Conservation (phyloP, 805 yeast genomes). For the Wickerhamiella azyma region DNA sequence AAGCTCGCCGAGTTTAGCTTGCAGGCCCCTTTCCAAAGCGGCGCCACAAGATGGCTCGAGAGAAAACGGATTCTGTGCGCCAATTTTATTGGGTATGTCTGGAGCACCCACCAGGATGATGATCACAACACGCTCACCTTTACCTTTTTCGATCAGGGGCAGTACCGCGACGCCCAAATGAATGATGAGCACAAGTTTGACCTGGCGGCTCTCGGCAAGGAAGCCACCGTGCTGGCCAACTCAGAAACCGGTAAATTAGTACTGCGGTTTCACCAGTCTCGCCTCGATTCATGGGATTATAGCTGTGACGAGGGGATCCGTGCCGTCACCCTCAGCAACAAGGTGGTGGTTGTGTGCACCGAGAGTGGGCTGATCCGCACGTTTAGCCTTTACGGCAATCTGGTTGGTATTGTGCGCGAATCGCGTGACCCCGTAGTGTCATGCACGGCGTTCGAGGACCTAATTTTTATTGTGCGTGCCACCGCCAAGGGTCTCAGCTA, state of each 20-base stretch:
- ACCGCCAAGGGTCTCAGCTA: conserved; percentile 27
- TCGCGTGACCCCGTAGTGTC: conserved; percentile 62
- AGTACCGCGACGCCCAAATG: conserved; percentile 72
- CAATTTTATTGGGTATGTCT: conserved; percentile 67
- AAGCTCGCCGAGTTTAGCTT: background rate
- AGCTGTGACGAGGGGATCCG: conserved; percentile 45
- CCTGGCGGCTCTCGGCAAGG: conserved; percentile 55
- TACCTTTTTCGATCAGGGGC: conserved; percentile 67
- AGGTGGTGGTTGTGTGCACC: conserved; percentile 54
- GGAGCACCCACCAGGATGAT: conserved; percentile 53
- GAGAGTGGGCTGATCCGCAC: conserved; percentile 60
- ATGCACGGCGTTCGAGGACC: conserved; percentile 46
- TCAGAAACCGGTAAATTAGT: conserved; percentile 32
- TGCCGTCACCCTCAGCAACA: conserved; percentile 50
- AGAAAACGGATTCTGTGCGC: conserved; percentile 68
- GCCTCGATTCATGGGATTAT: conserved; percentile 55
- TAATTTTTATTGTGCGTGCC: conserved; percentile 40
- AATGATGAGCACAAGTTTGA: conserved; percentile 61
- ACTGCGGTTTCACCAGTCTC: conserved; percentile 56
- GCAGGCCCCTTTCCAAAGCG: conserved; percentile 58
- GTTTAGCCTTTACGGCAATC: conserved; percentile 60
- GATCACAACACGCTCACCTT: conserved; percentile 64
- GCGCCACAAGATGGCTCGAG: conserved; percentile 69
- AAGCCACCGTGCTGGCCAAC: conserved; percentile 51
- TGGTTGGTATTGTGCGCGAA: conserved; percentile 43